These are phyloP conservation scores for Chaetomium tenue DNA, from an alignment of 495 filamentous ascomycete genomes.

Conservation along the genomic window DNA sequence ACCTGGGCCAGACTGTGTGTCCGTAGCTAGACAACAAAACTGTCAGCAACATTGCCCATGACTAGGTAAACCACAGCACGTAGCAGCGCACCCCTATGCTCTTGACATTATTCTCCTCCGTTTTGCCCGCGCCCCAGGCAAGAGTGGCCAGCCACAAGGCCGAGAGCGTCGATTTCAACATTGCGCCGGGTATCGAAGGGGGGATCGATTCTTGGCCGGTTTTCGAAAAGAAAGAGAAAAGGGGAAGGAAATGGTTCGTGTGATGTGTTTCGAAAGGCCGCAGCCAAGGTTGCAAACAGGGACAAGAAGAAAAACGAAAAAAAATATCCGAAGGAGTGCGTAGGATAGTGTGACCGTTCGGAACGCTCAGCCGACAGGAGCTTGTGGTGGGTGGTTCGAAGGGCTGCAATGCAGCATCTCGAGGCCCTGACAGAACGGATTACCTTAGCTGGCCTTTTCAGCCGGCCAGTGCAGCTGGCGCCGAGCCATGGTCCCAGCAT, in stretches of 20 bases:
- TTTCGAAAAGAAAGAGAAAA: not conserved
- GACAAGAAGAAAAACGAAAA: conserved; percentile 20
- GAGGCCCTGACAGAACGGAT: conserved; percentile 18
- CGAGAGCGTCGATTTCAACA: conserved; percentile 50
- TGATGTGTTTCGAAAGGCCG: not conserved
- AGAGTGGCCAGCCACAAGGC: conserved; percentile 56
- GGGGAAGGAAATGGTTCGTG: not conserved
- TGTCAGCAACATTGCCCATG: conserved; percentile 15
- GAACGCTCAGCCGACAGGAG: conserved; percentile 19
- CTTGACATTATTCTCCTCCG: conserved; percentile 51
- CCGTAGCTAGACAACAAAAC: conserved; percentile 55
- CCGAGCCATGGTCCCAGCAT: conserved; percentile 14
- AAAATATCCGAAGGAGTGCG: conserved; percentile 27
- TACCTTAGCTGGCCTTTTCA: conserved; percentile 40
- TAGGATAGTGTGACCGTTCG: conserved; percentile 13
- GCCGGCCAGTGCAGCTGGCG: not conserved
- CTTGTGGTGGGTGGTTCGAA: conserved; percentile 12
- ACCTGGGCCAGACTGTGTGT: conserved; percentile 69
- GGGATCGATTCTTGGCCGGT: conserved; percentile 2
- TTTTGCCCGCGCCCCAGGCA: conserved; percentile 44
- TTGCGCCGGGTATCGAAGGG: conserved; percentile 26
- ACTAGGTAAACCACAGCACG: not conserved
- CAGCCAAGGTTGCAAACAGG: conserved; percentile 15
- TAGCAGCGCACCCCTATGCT: conserved; percentile 51
- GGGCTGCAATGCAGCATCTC: conserved; percentile 2